Percentiles rank a stretch among this genome's conserved stretches.
These are phyloP conservation scores for Batrachochytrium dendrobatidis DNA, from an alignment of 371 early-diverging fungal species.

Conservation along the genomic window DNA sequence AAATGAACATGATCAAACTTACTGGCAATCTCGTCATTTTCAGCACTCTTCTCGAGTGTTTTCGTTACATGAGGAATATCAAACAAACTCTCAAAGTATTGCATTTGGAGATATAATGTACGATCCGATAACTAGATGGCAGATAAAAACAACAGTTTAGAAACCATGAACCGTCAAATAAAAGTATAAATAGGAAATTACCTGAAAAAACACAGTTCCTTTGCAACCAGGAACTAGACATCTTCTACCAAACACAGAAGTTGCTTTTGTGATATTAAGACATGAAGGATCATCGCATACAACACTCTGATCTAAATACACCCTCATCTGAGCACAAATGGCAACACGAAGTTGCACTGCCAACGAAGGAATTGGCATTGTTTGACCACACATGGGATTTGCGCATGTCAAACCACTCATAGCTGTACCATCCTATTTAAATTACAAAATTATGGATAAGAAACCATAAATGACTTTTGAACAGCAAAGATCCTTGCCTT, in stretches of 20 bases:
- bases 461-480: not conserved
- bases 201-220: slow-evolving; percentile 59
- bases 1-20: not conserved
- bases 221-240: slow-evolving; percentile 62
- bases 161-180: not conserved
- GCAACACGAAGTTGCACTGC: slow-evolving; percentile 52
- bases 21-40: not conserved
- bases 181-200: slow-evolving; percentile 17
- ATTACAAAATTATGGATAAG: not conserved
- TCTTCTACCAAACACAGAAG: slow-evolving; percentile 66
- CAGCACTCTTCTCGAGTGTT: slow-evolving; percentile 6
- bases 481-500: slow-evolving; percentile 20
- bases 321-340: slow-evolving; percentile 58
- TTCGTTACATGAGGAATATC: slow-evolving; percentile 25
- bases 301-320: slow-evolving; percentile 64
- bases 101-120: slow-evolving; percentile 56
- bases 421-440: slow-evolving; percentile 6
- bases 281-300: slow-evolving; percentile 75
- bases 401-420: slow-evolving; percentile 39
- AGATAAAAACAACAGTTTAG: not conserved
- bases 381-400: slow-evolving; percentile 41
- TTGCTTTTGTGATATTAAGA: slow-evolving; percentile 48
- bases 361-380: slow-evolving; percentile 43
- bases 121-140: slow-evolving; percentile 47
- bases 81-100: slow-evolving; percentile 54